Conservation (phyloP, 2,329 filamentous ascomycete genomes). For the Cryphonectria japonica region DNA sequence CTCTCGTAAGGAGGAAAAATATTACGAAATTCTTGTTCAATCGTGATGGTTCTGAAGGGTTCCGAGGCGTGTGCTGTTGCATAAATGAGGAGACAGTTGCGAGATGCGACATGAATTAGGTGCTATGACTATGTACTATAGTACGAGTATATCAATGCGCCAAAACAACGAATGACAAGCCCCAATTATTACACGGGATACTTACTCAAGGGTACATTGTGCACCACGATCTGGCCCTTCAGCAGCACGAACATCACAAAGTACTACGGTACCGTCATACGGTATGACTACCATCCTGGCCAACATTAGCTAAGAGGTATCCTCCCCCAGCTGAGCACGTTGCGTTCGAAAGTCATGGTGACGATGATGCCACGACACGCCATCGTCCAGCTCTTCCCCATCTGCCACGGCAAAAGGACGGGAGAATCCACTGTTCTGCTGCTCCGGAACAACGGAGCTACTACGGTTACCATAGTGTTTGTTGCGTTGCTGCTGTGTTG, state of each 20-base stretch:
- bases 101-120: neutral
- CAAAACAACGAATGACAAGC: constrained; percentile 24
- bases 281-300: neutral
- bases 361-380: constrained; percentile 17
- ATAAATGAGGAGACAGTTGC: neutral
- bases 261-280: neutral
- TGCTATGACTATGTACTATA: too few relatives aligned
- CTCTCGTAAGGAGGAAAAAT: neutral
- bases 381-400: neutral
- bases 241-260: neutral
- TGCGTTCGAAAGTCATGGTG: neutral
- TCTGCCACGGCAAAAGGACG: neutral
- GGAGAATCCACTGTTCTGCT: neutral
- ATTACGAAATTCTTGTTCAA: neutral
- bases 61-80: constrained; percentile 4
- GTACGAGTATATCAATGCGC: constrained; percentile 21
- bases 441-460: constrained; percentile 12
- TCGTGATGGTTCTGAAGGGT: neutral
- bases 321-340: constrained; percentile 10
- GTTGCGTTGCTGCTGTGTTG: too few relatives aligned
- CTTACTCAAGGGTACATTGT: neutral
- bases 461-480: neutral
- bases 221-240: neutral
- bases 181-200: constrained; percentile 19
- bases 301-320: constrained; percentile 24